Base-by-base conservation (phyloP, 768 basidiomycete species). In the Boletus rufocinnamomeus region DNA sequence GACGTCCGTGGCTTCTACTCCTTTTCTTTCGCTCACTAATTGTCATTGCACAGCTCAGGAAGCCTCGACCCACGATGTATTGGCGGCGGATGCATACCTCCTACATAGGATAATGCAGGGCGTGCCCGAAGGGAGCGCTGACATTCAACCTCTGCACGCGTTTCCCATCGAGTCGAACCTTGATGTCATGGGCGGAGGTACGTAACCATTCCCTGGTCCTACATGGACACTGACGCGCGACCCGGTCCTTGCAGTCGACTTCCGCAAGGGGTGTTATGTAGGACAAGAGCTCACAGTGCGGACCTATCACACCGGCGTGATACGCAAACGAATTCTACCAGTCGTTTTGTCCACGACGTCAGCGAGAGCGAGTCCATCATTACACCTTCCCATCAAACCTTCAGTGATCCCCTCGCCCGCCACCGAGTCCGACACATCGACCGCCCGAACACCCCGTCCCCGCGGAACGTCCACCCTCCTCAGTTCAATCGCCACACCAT, bases 251-350 rank as follows among this genome's bases (percentile, higher is more conserved):
- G 28, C 80, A 89, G 95, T 98, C 70, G 94, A 98, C 74, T 98
- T 97, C 72, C 80, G 92, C 56, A 99, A 99, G 76, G 97, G 97
- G 3, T 99, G 97, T 70, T 98, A 98, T 69, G 88, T 98, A 6
- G 97, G 97, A 10, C 97, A 99, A 78, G 97, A 98, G 67, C 79
- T 98, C 41, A 98, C 95, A 0, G 95, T 97, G 7, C 84, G 97
- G 52, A 98, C 96, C 38, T 96, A 96, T 72, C 94, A 98, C 71
- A 98, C 90, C 7, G 97, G 97, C 13, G 80, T 89, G 28, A 78
- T 97, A 44, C 82, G 97, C 60, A 98, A 98, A 72, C 85, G 97
- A 14, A 90, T 95, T 34, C 75, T 94, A 13, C 95, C 95, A 2
- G 83, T 98, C n/a, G 63, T 77, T 3, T 75, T 73, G 50, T 95